phyloP scores from a whole-genome alignment of 2,329 filamentous ascomycete species.

The Botrytis paeoniae region DNA sequence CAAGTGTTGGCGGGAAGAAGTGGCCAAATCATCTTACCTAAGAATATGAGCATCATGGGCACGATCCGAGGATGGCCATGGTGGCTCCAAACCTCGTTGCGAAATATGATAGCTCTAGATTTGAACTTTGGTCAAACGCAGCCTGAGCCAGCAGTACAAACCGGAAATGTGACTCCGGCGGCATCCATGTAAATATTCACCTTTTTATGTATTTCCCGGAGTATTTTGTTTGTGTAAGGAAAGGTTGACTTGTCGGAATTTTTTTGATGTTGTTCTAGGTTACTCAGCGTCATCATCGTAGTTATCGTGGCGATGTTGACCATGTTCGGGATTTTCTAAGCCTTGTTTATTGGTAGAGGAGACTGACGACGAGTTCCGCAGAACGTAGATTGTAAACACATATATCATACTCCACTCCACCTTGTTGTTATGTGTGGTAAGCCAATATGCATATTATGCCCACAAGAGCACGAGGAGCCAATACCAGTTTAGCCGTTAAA shows the following conservation, averaged over 20 bases:
- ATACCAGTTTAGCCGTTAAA: background rate
- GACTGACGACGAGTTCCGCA: background rate
- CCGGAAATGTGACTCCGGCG: background rate
- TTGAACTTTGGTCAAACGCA: slow-evolving; percentile 7
- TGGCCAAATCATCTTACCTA: slow-evolving; percentile 55
- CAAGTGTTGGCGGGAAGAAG: slow-evolving; percentile 53
- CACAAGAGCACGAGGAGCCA: background rate
- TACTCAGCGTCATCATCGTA: slow-evolving; percentile 11
- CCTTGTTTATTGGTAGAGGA: background rate
- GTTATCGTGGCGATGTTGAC: background rate
- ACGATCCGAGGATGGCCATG: slow-evolving; percentile 33
- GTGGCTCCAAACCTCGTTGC: slow-evolving; percentile 30
- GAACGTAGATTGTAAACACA: background rate
- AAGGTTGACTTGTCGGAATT: background rate
- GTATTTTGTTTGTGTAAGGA: background rate
- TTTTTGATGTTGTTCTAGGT: slow-evolving; percentile 2
- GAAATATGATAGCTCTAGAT: slow-evolving; percentile 26
- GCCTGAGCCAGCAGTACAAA: background rate
- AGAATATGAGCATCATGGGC: slow-evolving; percentile 19
- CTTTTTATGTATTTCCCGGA: background rate
- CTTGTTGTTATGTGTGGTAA: background rate
- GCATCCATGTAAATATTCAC: slow-evolving; percentile 14
- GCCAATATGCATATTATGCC: background rate
- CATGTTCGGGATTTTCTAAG: background rate
- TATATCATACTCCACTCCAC: background rate